Evolutionary conservation across 2,329 filamentous ascomycete genomes (phyloP).

Genomic region (Penicillium thymicola): DNA sequence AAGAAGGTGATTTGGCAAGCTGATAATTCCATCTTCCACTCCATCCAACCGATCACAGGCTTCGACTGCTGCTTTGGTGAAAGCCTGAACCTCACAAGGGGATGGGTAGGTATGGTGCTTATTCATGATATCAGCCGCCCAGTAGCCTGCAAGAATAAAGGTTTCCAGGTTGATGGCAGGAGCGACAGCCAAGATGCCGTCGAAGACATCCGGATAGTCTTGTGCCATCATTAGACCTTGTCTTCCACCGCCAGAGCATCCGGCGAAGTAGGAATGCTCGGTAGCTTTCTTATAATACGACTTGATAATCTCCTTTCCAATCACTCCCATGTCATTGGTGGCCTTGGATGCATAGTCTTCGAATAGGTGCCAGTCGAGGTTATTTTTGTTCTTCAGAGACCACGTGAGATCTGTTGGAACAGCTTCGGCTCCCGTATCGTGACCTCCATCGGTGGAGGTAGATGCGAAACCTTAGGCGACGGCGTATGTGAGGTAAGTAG

Average conservation of each 20-base stretch:
- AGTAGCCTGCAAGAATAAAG: neutral
- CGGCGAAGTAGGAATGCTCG: slow-evolving; percentile 8
- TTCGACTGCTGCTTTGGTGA: neutral
- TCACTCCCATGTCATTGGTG: neutral
- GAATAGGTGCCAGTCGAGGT: neutral
- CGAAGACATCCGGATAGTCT: slow-evolving; percentile 54
- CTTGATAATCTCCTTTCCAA: neutral
- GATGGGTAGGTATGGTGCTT: neutral
- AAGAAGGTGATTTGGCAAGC: neutral
- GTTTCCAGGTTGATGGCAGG: neutral
- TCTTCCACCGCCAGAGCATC: slow-evolving; percentile 15
- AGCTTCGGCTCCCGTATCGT: neutral
- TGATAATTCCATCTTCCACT: neutral
- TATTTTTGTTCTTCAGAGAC: neutral
- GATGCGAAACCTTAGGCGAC: neutral
- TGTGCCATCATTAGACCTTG: slow-evolving; percentile 41
- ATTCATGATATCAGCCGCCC: neutral
- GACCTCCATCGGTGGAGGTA: neutral
- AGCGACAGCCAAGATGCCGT: slow-evolving; percentile 50
- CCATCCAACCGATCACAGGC: neutral
- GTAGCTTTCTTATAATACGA: neutral
- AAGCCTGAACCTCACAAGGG: neutral
- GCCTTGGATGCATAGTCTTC: neutral
- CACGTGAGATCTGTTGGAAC: neutral
- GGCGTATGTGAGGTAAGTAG: neutral